Percentiles rank a stretch among this genome's conserved stretches.
These are phyloP conservation scores for Pleurotus pulmonarius DNA, from an alignment of 768 basidiomycete species.

Conservation along the genomic window DNA sequence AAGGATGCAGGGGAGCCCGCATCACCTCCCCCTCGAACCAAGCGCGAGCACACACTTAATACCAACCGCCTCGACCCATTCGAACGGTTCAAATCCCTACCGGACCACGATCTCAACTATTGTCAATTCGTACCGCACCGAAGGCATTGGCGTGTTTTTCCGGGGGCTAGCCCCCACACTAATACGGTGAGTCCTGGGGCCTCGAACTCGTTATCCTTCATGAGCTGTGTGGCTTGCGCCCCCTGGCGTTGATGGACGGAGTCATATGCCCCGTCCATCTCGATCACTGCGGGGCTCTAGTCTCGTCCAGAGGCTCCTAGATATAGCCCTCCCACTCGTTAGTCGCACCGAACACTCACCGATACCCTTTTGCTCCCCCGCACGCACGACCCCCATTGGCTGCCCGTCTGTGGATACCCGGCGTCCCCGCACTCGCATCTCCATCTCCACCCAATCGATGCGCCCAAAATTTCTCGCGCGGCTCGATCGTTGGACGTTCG, in stretches of 20 bases:
- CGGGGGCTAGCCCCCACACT: conserved; percentile 78
- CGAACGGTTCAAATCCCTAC: conserved; percentile 43
- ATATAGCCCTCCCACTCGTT: neutral
- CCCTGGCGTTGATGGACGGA: neutral
- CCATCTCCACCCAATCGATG: neutral
- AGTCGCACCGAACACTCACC: neutral
- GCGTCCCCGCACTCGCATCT: neutral
- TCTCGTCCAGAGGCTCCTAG: conserved; percentile 3
- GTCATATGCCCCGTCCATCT: conserved; percentile 2
- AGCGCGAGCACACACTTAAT: conserved; percentile 12
- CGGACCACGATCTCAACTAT: conserved; percentile 57
- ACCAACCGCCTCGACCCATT: conserved; percentile 1
- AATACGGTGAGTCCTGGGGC: conserved; percentile 51
- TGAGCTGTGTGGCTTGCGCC: neutral
- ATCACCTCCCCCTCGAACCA: neutral
- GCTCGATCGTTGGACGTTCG: neutral
- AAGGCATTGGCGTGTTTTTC: conserved; percentile 71
- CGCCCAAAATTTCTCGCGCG: neutral
- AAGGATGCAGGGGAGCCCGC: conserved; percentile 62
- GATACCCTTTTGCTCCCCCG: neutral
- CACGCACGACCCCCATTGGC: neutral
- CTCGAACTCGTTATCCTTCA: conserved; percentile 1
- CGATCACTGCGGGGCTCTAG: conserved; percentile 8
- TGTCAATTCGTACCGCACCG: conserved; percentile 52
- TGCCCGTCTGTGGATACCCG: neutral